Conservation (phyloP, 1,284 basidiomycete species). For the Bondarzewia mesenterica region DNA sequence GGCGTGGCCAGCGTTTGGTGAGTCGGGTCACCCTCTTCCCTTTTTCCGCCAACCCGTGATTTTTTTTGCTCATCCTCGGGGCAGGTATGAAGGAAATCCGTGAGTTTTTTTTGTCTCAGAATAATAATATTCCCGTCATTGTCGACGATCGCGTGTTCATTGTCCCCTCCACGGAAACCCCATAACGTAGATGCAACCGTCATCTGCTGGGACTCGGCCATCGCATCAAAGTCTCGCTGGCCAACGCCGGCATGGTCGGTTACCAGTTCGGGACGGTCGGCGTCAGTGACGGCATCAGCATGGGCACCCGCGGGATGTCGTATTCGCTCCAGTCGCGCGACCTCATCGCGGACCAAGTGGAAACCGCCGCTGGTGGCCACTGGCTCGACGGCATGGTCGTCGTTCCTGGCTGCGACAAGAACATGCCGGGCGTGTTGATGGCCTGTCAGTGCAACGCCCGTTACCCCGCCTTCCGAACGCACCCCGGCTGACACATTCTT, state of each 20-base stretch:
- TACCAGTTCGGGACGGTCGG: slow-evolving; percentile 98
- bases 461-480: slow-evolving; percentile 14
- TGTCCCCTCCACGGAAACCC: background rate
- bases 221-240: slow-evolving; percentile 77
- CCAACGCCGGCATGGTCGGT: slow-evolving; percentile 72
- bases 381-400: slow-evolving; percentile 98
- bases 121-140: too few relatives aligned
- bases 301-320: slow-evolving; percentile 90
- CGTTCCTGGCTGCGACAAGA: slow-evolving; percentile 95
- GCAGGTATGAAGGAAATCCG: slow-evolving; percentile 34
- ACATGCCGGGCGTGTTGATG: slow-evolving; percentile 95
- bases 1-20: slow-evolving; percentile 93
- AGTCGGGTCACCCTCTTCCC: slow-evolving; percentile 22
- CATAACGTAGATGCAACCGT: slow-evolving; percentile 72
- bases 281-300: slow-evolving; percentile 96
- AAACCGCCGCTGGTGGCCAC: slow-evolving; percentile 94
- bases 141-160: slow-evolving; percentile 4
- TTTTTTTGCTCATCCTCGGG: background rate
- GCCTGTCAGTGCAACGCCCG: slow-evolving; percentile 58
- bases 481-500: slow-evolving; percentile 17
- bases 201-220: slow-evolving; percentile 88
- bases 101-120: slow-evolving; percentile 20
- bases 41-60: background rate
- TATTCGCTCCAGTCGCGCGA: slow-evolving; percentile 95
- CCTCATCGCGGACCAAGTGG: slow-evolving; percentile 94